phyloP scores from a whole-genome alignment of 169 alveolate species.

The Cryptosporidium parvum region DNA sequence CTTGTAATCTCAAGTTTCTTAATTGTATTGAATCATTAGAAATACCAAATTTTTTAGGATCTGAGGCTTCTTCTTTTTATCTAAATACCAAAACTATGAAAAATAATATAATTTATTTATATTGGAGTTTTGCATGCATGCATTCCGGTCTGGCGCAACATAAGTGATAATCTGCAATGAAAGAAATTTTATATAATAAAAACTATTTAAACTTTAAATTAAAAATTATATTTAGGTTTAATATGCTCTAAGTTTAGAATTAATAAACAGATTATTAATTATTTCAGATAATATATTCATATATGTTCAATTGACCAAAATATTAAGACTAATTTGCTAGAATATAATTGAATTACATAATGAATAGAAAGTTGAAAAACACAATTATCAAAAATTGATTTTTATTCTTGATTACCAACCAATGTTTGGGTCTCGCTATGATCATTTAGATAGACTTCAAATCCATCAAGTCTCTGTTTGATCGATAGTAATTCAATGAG shows the following conservation, averaged over 20 bases:
- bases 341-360: too few species aligned
- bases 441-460: constrained; percentile 39
- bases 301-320: too few species aligned
- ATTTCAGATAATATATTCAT: too few species aligned
- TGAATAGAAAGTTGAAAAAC: too few species aligned
- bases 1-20: neutral
- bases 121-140: neutral
- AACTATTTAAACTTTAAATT: too few species aligned
- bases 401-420: constrained; percentile 8
- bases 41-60: too few species aligned
- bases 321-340: too few species aligned
- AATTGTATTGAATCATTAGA: too few species aligned
- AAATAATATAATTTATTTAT: too few species aligned
- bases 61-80: neutral
- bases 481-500: constrained; percentile 61
- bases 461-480: constrained; percentile 52
- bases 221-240: neutral
- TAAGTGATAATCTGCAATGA: neutral
- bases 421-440: neutral
- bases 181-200: too few species aligned
- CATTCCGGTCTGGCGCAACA: neutral
- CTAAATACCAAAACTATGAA: neutral
- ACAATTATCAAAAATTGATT: neutral
- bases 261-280: neutral
- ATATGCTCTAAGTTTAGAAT: too few species aligned